Percentiles rank a stretch among this genome's conserved stretches.
Evolutionary conservation across 2,329 filamentous ascomycete genomes (phyloP).

Genomic region (Madurella fahalii): DNA sequence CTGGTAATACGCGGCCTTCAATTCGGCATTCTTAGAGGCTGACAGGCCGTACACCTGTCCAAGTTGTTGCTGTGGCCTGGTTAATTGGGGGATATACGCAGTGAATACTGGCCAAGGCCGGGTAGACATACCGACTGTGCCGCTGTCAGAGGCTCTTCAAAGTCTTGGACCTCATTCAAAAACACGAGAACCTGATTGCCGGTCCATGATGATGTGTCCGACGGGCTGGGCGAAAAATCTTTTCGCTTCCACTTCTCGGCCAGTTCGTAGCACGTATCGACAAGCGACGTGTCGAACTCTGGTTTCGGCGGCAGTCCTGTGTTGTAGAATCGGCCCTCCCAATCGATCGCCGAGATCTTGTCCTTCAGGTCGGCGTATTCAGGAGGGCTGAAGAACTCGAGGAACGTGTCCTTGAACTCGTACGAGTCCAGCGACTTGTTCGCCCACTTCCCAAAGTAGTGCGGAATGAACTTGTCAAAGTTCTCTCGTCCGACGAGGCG

Average conservation of each 20-base stretch:
- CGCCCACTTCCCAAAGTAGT: slow-evolving; percentile 86
- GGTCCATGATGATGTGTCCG: slow-evolving; percentile 70
- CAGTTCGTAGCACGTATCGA: slow-evolving; percentile 78
- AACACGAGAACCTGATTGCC: slow-evolving; percentile 92
- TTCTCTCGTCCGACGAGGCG: slow-evolving; percentile 76
- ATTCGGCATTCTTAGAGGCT: slow-evolving; percentile 78
- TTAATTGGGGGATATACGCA: slow-evolving; percentile 6
- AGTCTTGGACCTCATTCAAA: slow-evolving; percentile 71
- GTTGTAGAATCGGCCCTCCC: slow-evolving; percentile 85
- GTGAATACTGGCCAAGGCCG: not conserved
- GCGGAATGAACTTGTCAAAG: slow-evolving; percentile 92
- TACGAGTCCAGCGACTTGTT: slow-evolving; percentile 87
- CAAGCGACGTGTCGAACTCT: slow-evolving; percentile 81
- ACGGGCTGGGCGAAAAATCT: slow-evolving; percentile 59
- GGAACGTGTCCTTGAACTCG: slow-evolving; percentile 84
- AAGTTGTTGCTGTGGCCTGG: slow-evolving; percentile 48
- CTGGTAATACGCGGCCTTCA: slow-evolving; percentile 74
- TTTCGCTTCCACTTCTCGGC: slow-evolving; percentile 73
- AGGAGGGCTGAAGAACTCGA: slow-evolving; percentile 72
- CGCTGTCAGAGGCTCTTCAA: slow-evolving; percentile 58
- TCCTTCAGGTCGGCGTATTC: slow-evolving; percentile 60
- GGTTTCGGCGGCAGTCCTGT: slow-evolving; percentile 88
- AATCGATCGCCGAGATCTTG: slow-evolving; percentile 72
- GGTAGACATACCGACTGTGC: slow-evolving; percentile 50
- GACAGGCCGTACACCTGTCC: slow-evolving; percentile 70